Percentiles rank a stretch among this genome's conserved stretches.
Conservation (phyloP, 306 rosid genomes). For the Trifolium fragiferum region DNA sequence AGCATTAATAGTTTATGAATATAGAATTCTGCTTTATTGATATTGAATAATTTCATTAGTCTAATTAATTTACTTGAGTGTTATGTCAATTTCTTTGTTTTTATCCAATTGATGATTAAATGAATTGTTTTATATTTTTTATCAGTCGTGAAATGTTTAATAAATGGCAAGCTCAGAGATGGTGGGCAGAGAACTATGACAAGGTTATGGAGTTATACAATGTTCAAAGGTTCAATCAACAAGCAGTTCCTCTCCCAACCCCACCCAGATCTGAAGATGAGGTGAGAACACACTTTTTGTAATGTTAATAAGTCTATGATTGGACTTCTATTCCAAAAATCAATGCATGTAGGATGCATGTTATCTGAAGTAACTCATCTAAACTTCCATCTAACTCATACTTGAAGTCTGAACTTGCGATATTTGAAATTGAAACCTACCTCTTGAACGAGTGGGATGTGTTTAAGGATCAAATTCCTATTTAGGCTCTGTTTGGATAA, state of each 20-base stretch:
- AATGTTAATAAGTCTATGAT: conserved; percentile 13
- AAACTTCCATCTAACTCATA: conserved; percentile 24
- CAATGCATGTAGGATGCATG: background rate
- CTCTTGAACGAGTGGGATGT: background rate
- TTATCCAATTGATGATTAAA: conserved; percentile 20
- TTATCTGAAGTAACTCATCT: conserved; percentile 13
- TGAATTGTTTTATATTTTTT: conserved; percentile 44
- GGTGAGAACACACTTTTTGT: conserved; percentile 53
- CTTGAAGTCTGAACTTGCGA: background rate
- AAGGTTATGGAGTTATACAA: conserved; percentile 94
- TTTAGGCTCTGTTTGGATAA: background rate
- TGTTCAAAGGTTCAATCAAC: conserved; percentile 87
- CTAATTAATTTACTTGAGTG: background rate
- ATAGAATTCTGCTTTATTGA: conserved; percentile 21
- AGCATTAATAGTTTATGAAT: conserved; percentile 20
- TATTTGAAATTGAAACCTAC: background rate
- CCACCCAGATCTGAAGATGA: conserved; percentile 91
- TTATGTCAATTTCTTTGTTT: conserved; percentile 12
- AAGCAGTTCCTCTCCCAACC: conserved; percentile 86
- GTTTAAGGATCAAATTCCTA: background rate
- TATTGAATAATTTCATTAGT: conserved; percentile 12
- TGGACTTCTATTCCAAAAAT: conserved; percentile 2
- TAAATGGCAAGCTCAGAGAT: conserved; percentile 96
- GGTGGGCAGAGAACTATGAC: conserved; percentile 97
- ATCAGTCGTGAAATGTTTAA: conserved; percentile 85